phyloP scores from a whole-genome alignment of 306 rosid species.

The Hylodesmum podocarpum region DNA sequence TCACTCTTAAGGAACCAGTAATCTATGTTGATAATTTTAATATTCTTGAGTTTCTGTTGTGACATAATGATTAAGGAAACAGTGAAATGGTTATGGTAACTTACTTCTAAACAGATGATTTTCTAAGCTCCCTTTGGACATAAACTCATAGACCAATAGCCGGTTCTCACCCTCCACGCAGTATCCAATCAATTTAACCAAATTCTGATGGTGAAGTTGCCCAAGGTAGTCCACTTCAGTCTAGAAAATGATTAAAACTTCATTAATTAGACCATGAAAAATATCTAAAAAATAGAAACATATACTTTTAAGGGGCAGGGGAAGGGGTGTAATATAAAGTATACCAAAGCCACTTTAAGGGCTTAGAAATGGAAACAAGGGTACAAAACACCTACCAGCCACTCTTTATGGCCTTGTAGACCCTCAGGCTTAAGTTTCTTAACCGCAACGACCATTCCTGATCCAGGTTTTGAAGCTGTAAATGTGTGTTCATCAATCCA shows the following conservation, averaged over 20 bases:
- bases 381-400: slow-evolving; percentile 64
- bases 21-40: not conserved
- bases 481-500: slow-evolving; percentile 75
- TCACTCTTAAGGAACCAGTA: not conserved
- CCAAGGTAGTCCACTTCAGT: slow-evolving; percentile 90
- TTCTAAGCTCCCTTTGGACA: slow-evolving; percentile 91
- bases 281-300: not conserved
- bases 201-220: slow-evolving; percentile 80
- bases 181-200: slow-evolving; percentile 83
- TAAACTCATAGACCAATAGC: slow-evolving; percentile 82
- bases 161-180: slow-evolving; percentile 81
- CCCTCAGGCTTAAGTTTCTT: slow-evolving; percentile 89
- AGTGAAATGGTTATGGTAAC: slow-evolving; percentile 10
- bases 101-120: slow-evolving; percentile 93
- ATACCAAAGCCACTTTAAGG: not conserved
- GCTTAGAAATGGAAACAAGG: not conserved
- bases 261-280: slow-evolving; percentile 24
- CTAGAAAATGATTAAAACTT: slow-evolving; percentile 47
- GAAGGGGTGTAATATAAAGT: not conserved
- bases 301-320: not conserved
- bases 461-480: slow-evolving; percentile 73
- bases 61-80: not conserved
- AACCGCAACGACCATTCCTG: slow-evolving; percentile 85
- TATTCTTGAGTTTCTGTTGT: not conserved
- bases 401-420: slow-evolving; percentile 90